Conservation (phyloP, 331 rosid species). For the Prunus yedoensis region DNA sequence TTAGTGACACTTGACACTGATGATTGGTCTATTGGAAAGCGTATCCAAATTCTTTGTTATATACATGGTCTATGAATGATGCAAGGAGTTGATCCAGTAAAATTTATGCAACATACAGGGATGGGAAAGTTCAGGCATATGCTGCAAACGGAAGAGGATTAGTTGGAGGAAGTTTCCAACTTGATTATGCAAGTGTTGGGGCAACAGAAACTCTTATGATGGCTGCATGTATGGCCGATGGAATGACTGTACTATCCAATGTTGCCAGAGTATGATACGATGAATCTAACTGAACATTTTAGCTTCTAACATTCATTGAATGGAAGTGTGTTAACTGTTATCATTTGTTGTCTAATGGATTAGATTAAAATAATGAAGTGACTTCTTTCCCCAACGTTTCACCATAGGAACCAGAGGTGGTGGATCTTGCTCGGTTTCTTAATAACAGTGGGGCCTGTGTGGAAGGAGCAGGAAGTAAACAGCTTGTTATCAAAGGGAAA, state of each 20-base stretch:
- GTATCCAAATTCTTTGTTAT: neutral
- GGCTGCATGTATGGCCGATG: slow-evolving; percentile 41
- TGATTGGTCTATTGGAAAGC: neutral
- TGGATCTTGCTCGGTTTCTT: slow-evolving; percentile 31
- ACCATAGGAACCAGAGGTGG: slow-evolving; percentile 39
- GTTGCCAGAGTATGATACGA: slow-evolving; percentile 32
- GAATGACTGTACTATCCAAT: slow-evolving; percentile 33
- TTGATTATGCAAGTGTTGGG: slow-evolving; percentile 37
- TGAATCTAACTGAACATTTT: slow-evolving; percentile 7
- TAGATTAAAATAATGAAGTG: neutral
- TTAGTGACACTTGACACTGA: neutral
- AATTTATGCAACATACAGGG: slow-evolving; percentile 23
- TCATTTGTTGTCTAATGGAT: neutral
- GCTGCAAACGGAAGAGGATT: slow-evolving; percentile 37
- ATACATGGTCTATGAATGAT: neutral
- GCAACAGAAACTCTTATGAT: slow-evolving; percentile 46
- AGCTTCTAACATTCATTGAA: neutral
- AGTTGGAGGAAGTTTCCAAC: slow-evolving; percentile 34
- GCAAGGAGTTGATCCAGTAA: neutral
- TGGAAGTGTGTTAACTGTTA: neutral
- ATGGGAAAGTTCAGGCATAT: slow-evolving; percentile 32
- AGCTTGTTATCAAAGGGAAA: slow-evolving; percentile 33
- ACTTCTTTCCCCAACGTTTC: slow-evolving; percentile 6
- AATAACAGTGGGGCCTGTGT: slow-evolving; percentile 28
- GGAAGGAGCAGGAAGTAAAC: slow-evolving; percentile 36